A percentile compares a stretch with the other conserved stretches of the same genome.
Conservation (phyloP, 169 alveolate genomes). For the Cryptosporidium viatorum region DNA sequence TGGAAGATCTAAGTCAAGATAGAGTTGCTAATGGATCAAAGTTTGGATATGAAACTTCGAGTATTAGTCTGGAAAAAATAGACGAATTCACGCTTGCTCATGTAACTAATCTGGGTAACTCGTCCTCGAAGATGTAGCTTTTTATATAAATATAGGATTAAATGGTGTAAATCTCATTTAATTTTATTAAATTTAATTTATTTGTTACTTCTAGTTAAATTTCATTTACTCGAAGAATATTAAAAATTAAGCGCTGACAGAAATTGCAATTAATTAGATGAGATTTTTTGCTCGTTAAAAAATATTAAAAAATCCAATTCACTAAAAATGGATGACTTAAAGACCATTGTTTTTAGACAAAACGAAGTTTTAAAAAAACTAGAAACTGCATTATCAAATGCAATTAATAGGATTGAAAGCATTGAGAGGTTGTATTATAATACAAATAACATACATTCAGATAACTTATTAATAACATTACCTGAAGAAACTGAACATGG, state of each 20-base stretch:
- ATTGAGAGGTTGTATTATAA: slow-evolving; percentile 32
- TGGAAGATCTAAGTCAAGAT: slow-evolving; percentile 25
- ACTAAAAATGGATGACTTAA: slow-evolving; percentile 16
- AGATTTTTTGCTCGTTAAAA: not conserved
- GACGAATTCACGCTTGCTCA: slow-evolving; percentile 74
- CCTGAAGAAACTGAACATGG: not conserved
- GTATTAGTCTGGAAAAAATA: slow-evolving; percentile 65
- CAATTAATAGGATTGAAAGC: slow-evolving; percentile 47
- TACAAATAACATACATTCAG: not conserved
- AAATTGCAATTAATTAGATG: slow-evolving; percentile 11
- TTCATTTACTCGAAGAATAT: not conserved
- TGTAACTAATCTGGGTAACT: slow-evolving; percentile 59
- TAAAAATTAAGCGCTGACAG: not conserved
- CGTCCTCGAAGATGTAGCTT: not conserved
- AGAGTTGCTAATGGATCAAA: slow-evolving; percentile 10
- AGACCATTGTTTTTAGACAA: slow-evolving; percentile 16
- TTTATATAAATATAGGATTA: not conserved
- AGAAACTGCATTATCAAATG: slow-evolving; percentile 25
- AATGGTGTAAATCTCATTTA: not conserved
- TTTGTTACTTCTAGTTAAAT: not conserved
- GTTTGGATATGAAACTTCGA: slow-evolving; percentile 15
- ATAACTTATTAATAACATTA: not conserved
- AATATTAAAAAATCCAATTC: not conserved
- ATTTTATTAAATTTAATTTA: not conserved
- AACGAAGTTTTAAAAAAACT: slow-evolving; percentile 24